These are phyloP conservation scores for Penicillium verrucosum DNA, from an alignment of 2,329 filamentous ascomycete species.

Conservation along the genomic window DNA sequence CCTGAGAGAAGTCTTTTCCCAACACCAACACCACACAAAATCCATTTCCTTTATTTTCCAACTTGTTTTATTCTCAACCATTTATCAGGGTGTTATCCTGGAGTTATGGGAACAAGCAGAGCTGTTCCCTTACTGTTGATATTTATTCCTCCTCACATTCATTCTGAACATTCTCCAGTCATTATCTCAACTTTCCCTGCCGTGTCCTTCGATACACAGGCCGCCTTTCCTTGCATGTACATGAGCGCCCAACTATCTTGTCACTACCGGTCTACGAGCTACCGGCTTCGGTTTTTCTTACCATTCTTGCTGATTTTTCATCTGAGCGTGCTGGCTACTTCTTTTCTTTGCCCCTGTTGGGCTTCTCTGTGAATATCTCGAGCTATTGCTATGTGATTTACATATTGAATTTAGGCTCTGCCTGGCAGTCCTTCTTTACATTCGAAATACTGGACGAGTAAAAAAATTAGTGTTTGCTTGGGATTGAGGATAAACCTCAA, in stretches of 20 bases:
- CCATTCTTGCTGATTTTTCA: constrained; percentile 7
- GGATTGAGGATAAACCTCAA: background rate
- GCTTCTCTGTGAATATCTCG: constrained; percentile 2
- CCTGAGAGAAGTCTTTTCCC: background rate
- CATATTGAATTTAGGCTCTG: background rate
- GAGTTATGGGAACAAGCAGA: background rate
- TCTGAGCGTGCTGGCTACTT: constrained; percentile 1
- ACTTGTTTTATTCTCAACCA: background rate
- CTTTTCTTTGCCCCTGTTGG: background rate
- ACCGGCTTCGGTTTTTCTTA: constrained; percentile 6
- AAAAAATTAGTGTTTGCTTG: background rate
- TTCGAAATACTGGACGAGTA: background rate
- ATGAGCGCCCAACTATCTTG: constrained; percentile 22
- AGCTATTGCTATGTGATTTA: background rate
- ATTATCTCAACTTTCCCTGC: background rate
- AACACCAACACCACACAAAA: background rate
- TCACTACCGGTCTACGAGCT: constrained; percentile 10
- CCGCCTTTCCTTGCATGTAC: constrained; percentile 19
- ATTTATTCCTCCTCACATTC: background rate
- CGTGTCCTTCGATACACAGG: background rate
- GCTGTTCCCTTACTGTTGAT: background rate
- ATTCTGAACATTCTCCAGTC: background rate
- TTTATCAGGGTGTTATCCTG: background rate
- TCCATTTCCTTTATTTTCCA: background rate
- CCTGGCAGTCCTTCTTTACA: background rate